Base-by-base conservation (phyloP, 31 red algal species). In the Odonthalia washingtoniensis region DNA sequence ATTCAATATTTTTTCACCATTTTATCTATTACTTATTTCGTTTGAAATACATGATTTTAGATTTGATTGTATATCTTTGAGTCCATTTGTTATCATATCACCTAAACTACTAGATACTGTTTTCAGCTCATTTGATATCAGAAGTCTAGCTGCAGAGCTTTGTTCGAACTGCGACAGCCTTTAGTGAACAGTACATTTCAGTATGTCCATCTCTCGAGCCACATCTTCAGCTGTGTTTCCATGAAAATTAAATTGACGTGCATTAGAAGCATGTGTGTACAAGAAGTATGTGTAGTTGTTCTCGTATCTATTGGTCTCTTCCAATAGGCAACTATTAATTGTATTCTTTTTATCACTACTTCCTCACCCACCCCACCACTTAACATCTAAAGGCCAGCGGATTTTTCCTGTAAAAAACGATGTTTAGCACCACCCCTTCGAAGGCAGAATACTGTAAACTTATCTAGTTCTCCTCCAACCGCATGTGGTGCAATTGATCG, bases 341-440 rank as follows among this genome's bases (percentile, higher is more conserved):
- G 0, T 77, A 39, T 77, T 77, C 30, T 46, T 39, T 0, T 77
- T 37, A 26, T 70, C 67, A 34, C 67, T 36, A 6, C 14, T 6
- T 45, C 0, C 38, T 37, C 38, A 39, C 18, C 74, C 35, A 9
- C 74, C 74, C 74, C 39, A 77, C 0, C 30, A 77, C 44, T 77
- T 77, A 0, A 77, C 74, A 27, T 46, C 74, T 16, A 77, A 30
- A 18, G 67, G 67, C 67, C 67, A 30, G 26, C 67, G 14, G 14
- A 61, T 12, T 70, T 70, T 70, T 36, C 67, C 67, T 30, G 30
- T 45, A 46, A 77, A 45, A 77, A 77, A 9, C 38, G n/a, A 77
- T 77, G 74, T 45, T 77, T 0, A 0, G 74, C 74, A 16, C 38
- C 74, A 18, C 0, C 74, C 14, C 38, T 9, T 9, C 74, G n/a